Evolutionary conservation across 2,329 filamentous ascomycete species (phyloP), one percentile per base, ranked within the genome.

Genomic region (Aspergillus terreus): DNA sequence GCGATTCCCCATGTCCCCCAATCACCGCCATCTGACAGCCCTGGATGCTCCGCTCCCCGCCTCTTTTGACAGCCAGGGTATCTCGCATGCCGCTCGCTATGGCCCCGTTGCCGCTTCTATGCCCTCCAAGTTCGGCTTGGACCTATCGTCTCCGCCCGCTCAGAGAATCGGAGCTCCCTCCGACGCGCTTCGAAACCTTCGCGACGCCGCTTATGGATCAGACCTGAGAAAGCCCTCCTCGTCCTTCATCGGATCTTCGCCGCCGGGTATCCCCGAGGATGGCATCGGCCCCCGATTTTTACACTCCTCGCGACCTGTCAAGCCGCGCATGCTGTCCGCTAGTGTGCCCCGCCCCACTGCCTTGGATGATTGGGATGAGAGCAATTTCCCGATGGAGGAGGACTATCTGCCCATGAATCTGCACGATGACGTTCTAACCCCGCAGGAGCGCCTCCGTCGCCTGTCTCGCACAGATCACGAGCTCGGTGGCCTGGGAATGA

Each of bases 21-120:
- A 83, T 47, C 79, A 79, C 47, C 80, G 78, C 60, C 83, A 83
- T 48, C 86, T 96, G n/a, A 94, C 89, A n/a, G 89, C 95, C 12
- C 81, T 96, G 56, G 92, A 97, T 73, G 94, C 91, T 2, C 91
- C 90, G 14, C 81, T 97, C 7, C 94, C 94, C 1, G 90, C 92
- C 7, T 97, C 92, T 0, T 96, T 97, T 69, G 94, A 97, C 71
- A 95, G 91, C 62, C 94, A 96, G 65, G 92, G 92, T 46, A 89
- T 96, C 48, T 96, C 92, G 10, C 89, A 92, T 68, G 91, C 90
- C 56, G 92, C 92, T 15, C 84, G 90, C 53, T 91, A 92, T 68
- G 94, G 89, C 0, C 90, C 92, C 0, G 91, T 95, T 71, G 92
- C 92, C 6, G 90, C 92, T 0, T 97, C 92, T 0, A 88, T 97